A percentile compares a stretch with the other conserved stretches of the same genome.
These are phyloP conservation scores for Zygotorulaspora sp. DNA, from an alignment of 805 yeast genomes.

Conservation along the genomic window DNA sequence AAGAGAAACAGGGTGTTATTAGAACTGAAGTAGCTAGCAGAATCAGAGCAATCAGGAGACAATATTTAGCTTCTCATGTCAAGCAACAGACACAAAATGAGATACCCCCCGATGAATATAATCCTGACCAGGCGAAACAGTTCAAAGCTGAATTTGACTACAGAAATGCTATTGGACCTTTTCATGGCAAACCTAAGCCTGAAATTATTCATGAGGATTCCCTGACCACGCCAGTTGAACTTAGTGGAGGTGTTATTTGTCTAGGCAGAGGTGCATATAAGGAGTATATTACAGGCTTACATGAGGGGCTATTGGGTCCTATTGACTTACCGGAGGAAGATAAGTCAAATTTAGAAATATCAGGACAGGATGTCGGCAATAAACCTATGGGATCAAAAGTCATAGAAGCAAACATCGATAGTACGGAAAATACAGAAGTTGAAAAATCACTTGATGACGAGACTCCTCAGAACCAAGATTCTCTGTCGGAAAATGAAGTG, in stretches of 20 bases:
- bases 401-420: not conserved
- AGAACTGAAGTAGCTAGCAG: conserved; percentile 77
- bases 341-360: too few relatives aligned
- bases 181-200: conserved; percentile 35
- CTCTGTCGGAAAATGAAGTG: conserved; percentile 8
- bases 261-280: conserved; percentile 95
- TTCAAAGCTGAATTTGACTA: conserved; percentile 35
- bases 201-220: conserved; percentile 45
- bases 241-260: conserved; percentile 83
- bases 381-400: not conserved
- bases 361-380: too few relatives aligned
- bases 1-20: conserved; percentile 84
- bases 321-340: conserved; percentile 46
- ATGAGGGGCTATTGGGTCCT: conserved; percentile 94
- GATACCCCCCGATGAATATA: conserved; percentile 11
- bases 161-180: conserved; percentile 56
- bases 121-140: conserved; percentile 22
- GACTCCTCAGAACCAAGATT: conserved; percentile 3
- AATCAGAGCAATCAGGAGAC: conserved; percentile 63
- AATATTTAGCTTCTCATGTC: conserved; percentile 32
- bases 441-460: conserved; percentile 4
- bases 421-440: conserved; percentile 4
- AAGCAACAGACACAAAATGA: conserved; percentile 19
- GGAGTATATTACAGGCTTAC: conserved; percentile 85
- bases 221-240: conserved; percentile 38